Evolutionary conservation across 306 rosid genomes (phyloP), one percentile per base, ranked within the genome.

Genomic region (Sindora glabra): DNA sequence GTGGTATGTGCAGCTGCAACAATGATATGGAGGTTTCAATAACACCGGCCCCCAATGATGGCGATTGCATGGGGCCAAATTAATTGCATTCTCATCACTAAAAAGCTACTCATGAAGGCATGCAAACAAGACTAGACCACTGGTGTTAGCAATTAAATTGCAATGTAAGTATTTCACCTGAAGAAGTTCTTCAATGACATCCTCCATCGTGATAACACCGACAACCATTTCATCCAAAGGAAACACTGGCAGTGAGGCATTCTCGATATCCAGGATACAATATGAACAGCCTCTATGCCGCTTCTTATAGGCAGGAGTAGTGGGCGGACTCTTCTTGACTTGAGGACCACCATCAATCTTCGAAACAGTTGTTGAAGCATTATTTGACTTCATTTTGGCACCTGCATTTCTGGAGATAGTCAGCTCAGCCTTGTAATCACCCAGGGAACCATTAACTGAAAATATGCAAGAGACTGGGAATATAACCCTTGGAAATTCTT

Each of bases 131-230:
- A 29, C 33, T 48, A 25, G n/a, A n/a, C n/a, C n/a, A n/a, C n/a
- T n/a, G n/a, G n/a, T n/a, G n/a, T n/a, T n/a, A n/a, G n/a, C n/a
- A 24, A 58, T 17, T 41, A 37, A 19, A n/a, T 49, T 44, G 22
- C 59, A 49, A 16, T 50, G 48, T 61, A 68, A 66, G 67, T 19
- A n/a, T 47, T 53, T 55, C 68, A 92, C 99, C 99, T 92, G 99
- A 76, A 92, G 99, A 74, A 92, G 99, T 75, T 92, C 99, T 84
- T 92, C 99, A 17, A 92, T 92, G 62, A 92, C 99, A 80, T 92
- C 99, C 81, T 92, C 99, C 99, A 92, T 92, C 21, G 89, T 55
- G 65, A 92, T 92, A 62, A 92, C 99, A 59, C 99, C 99, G 65
- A 92, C 99, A 62, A 89, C 96, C 66, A 70, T 76, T 78, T 92